Conservation (phyloP, 805 yeast genomes). For the Saturnispora ahearnii region DNA sequence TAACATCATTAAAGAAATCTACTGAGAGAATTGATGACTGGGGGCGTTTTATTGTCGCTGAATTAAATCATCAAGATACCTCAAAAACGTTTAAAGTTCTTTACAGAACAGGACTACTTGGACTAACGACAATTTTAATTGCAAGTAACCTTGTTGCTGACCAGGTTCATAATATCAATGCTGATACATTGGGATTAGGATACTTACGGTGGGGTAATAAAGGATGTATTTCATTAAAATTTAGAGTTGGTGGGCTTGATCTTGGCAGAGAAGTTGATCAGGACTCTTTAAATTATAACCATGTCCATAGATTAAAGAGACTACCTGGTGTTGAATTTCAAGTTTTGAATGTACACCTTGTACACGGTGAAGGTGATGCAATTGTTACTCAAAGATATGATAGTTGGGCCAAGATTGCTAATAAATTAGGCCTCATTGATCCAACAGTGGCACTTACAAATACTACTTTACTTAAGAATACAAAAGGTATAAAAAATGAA, state of each 20-base stretch:
- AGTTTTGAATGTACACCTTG: conserved; percentile 44
- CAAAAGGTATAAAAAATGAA: conserved; percentile 3
- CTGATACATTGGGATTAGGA: conserved; percentile 40
- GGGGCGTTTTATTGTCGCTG: conserved; percentile 21
- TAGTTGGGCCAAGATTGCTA: conserved; percentile 13
- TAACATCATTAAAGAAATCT: conserved; percentile 35
- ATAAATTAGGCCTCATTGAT: conserved; percentile 11
- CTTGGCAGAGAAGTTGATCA: neutral
- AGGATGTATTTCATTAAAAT: conserved; percentile 43
- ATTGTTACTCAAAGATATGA: conserved; percentile 12
- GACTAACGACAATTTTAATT: conserved; percentile 41
- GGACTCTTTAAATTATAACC: neutral
- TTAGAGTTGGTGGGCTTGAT: conserved; percentile 30
- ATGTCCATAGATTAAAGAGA: conserved; percentile 1
- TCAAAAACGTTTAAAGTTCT: conserved; percentile 27
- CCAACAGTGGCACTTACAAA: conserved; percentile 9
- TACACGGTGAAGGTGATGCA: conserved; percentile 35
- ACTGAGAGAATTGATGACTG: conserved; percentile 28
- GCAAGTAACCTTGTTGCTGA: conserved; percentile 21
- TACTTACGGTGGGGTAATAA: conserved; percentile 53
- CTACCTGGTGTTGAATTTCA: conserved; percentile 27
- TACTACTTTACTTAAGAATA: conserved; percentile 1
- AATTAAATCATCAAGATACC: conserved; percentile 17
- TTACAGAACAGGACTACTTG: conserved; percentile 41
- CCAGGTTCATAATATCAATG: conserved; percentile 33